phyloP scores from a whole-genome alignment of 352 stramenopile genomes.

The Globisporangium mamillatum region DNA sequence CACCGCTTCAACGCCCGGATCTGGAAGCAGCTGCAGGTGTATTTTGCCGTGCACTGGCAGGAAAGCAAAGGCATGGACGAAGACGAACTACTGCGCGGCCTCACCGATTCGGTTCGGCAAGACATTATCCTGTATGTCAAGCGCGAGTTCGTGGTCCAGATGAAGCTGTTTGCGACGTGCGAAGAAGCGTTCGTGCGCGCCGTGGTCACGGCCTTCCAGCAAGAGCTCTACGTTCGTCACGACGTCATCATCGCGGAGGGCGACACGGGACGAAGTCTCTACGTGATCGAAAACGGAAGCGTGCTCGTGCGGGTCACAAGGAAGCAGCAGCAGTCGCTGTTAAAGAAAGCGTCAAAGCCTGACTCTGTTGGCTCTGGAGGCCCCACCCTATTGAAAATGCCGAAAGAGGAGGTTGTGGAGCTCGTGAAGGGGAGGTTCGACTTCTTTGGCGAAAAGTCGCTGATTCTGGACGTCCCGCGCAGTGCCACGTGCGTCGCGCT shows the following conservation, averaged over 20 bases:
- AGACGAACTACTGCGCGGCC: slow-evolving; percentile 33
- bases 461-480: slow-evolving; percentile 41
- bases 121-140: slow-evolving; percentile 38
- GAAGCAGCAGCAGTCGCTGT: not conserved
- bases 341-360: not conserved
- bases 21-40: slow-evolving; percentile 46
- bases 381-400: not conserved
- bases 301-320: slow-evolving; percentile 32
- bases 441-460: slow-evolving; percentile 46
- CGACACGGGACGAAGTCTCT: slow-evolving; percentile 55
- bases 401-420: slow-evolving; percentile 18
- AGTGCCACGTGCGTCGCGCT: slow-evolving; percentile 42
- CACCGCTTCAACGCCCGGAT: slow-evolving; percentile 38
- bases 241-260: slow-evolving; percentile 73
- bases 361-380: not conserved
- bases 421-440: slow-evolving; percentile 42
- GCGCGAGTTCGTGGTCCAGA: slow-evolving; percentile 51
- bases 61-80: slow-evolving; percentile 51
- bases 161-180: slow-evolving; percentile 54
- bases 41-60: slow-evolving; percentile 44
- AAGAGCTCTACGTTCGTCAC: slow-evolving; percentile 71
- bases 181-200: slow-evolving; percentile 59
- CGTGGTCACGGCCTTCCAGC: slow-evolving; percentile 59
- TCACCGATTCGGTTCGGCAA: slow-evolving; percentile 28
- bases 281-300: slow-evolving; percentile 60